Base-by-base conservation (phyloP, 352 stramenopile species). In the Thraustochytrium striatum region DNA sequence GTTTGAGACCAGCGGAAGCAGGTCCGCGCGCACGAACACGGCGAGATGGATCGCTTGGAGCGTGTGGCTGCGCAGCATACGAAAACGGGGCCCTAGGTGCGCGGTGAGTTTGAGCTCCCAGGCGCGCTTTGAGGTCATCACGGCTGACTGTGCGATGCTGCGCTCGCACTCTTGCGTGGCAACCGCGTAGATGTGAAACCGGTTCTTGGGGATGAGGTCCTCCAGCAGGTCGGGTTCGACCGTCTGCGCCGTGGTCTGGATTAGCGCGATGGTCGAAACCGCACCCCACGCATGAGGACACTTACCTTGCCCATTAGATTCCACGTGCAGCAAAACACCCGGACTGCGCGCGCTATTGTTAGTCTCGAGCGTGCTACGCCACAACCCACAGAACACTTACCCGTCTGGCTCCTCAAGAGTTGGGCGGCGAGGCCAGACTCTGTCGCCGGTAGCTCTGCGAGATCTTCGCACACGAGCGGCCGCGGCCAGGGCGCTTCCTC, bases 161-260 rank as follows among this genome's bases (percentile, higher is more conserved):
- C 93, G 88, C 47, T 97, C 93, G 81, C 93, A 97, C 82, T 98
- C 94, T 83, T 98, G 93, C 11, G 90, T 95, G 2, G 91, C 91
- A 3, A 96, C 82, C 0, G 87, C 89, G 33, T 95, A 85, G 41
- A 97, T 85, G 61, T 97, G 91, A 80, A 92, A 96, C 52, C 86
- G 86, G 61, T 90, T 91, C n/a, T 84, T 68, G 3, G 84, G 84
- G 68, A 95, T 91, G 83, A 92, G 91, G 38, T 86, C 78, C 5
- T 84, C 83, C 65, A 93, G 78, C 28, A 90, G 84, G 3, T 38
- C 41, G 9, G 30, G 0, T 5, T 53, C 36, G 16, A 3, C 8
- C 28, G 38, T 25, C 32, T n/a, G n/a, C n/a, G n/a, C n/a, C n/a
- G 25, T 7, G 8, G 25, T 3, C n/a, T 5, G 25, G 62, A 7